Base-by-base conservation (phyloP, 768 basidiomycete species). In the Suillus bovinus region DNA sequence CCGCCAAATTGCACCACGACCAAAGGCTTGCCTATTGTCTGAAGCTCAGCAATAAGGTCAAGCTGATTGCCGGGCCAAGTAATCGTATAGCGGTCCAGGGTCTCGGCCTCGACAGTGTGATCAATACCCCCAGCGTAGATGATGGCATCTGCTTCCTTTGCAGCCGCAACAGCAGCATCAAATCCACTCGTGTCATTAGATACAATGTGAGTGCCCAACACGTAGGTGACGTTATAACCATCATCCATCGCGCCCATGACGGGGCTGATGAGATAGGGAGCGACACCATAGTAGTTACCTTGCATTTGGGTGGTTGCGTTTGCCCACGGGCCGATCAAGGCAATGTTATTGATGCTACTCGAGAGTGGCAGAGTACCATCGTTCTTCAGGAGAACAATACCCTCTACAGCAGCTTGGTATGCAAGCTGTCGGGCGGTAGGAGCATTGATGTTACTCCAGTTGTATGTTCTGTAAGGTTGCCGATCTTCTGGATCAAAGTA, bases 311-410 rank as follows among this genome's bases (percentile, higher is more conserved):
- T 78, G 0, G 85, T 86, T 6, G 84, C 84, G 66, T 83, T 83
- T 5, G 80, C 82, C 78, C 79, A 85, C 4, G 85, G 85, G 0
- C 88, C 87, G 58, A 88, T 78, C 46, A 89, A 68, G 9, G 85
- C 86, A 20, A 90, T 69, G 9, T 76, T 82, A 60, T 80, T 82
- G 61, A 80, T 71, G 1, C 72, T 75, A 0, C 69, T 67, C 24
- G 77, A 74, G 47, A 89, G 74, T 3, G 87, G 88, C 3, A 90
- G 75, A 7, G 79, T 80, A 16, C 81, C 82, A 61, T 86, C 84
- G 67, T 88, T 90, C 76, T 89, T 88, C 17, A 89, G 75, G 7
- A 89, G 76, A 20, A 84, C 84, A 4, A 86, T 78, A 24, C 84
- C 83, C 68, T 85, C 82, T 5, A 80, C 71, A 4, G 84, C 84